Conservation (phyloP, 2,329 filamentous ascomycete species). For the Cadophora sp. region DNA sequence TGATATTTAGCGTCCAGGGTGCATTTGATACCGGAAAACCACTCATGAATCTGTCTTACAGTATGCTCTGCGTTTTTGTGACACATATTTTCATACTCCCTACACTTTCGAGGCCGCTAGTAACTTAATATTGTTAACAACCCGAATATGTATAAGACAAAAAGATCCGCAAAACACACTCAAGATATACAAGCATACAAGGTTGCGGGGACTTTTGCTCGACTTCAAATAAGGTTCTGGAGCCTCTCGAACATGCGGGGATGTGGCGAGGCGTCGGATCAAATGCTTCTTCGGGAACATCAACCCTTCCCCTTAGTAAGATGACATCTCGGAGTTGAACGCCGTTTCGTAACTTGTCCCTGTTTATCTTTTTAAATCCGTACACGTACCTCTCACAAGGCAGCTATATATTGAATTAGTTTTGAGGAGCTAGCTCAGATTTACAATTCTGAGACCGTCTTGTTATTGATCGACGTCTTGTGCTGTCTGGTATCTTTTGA, state of each 20-base stretch:
- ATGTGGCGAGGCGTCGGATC: neutral
- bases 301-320: neutral
- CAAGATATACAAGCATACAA: neutral
- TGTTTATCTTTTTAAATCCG: neutral
- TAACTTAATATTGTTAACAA: too few relatives aligned
- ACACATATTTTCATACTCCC: neutral
- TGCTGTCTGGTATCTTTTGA: neutral
- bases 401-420: neutral
- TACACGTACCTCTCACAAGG: neutral
- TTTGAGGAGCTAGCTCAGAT: neutral
- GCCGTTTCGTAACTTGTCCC: neutral
- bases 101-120: too few relatives aligned
- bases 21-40: constrained; percentile 4
- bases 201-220: neutral
- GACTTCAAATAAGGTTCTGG: neutral
- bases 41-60: neutral
- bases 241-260: constrained; percentile 3
- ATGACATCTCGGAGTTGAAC: neutral
- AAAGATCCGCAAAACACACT: neutral
- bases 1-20: constrained; percentile 2
- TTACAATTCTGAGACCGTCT: neutral
- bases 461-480: neutral
- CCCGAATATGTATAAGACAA: neutral
- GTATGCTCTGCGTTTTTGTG: neutral
- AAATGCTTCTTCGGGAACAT: constrained; percentile 3